Evolutionary conservation across 2,329 filamentous ascomycete species (phyloP), one percentile per base, ranked within the genome.

Genomic region (Cordyceps pruinosa): DNA sequence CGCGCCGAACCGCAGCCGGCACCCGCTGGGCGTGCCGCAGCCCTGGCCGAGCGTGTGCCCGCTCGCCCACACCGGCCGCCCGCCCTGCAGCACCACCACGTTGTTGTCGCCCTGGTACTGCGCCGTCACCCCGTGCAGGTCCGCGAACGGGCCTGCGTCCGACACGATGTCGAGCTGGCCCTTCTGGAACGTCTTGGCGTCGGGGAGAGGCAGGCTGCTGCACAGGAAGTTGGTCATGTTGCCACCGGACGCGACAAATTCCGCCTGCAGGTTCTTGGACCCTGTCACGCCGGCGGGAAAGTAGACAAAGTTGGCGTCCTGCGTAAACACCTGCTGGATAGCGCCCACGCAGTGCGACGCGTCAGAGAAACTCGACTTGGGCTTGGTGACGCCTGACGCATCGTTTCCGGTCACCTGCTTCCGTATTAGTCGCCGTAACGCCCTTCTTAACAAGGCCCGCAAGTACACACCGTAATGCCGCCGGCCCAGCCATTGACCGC

Each of bases 141-240:
- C 39, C 2, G 58, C 61, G 21, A 65, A 62, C 21, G 60, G 56
- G 5, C 51, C 56, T 5, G 60, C 50, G 8, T 62, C 59, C 17
- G 63, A 62, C 9, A 51, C 59, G 19, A 66, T 59, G 34, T 58
- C 59, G 9, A 66, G 51, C 17, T 56, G 39, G 46, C 61, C 61
- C 12, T 59, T 50, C 10, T 52, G 32, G 45, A 63, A 65, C 26
- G 60, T 53, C 44, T 58, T 28, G 13, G 57, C 54, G 25, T 56
- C 58, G 0, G 63, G 56, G 12, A 66, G 61, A 13, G 63, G 63
- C 30, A 58, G 46, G 26, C 45, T 58, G 15, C 62, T 60, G 56
- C 65, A 66, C 34, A 66, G 56, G 60, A 65, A 66, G 50, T 64
- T 65, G 44, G 61, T 65, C 17, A 58, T 58, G 54, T 66, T 66